phyloP scores from a whole-genome alignment of 2,329 filamentous ascomycete genomes.

The Cladosporium sp. region DNA sequence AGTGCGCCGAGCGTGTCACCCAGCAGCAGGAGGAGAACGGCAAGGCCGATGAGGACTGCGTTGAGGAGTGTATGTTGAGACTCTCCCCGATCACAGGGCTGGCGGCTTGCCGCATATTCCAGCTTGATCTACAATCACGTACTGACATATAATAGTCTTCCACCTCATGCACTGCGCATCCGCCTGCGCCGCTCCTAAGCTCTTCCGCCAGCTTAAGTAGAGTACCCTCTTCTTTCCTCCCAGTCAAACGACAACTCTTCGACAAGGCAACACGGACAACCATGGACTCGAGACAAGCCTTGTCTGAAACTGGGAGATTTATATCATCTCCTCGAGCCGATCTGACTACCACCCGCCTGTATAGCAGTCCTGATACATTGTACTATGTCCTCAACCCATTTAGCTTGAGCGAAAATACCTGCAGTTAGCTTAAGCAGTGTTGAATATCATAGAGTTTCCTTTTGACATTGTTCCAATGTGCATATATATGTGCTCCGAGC shows the following conservation, averaged over 20 bases:
- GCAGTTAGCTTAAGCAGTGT: conserved; percentile 8
- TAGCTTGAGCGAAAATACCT: conserved; percentile 15
- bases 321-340: conserved; percentile 7
- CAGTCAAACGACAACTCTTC: background rate
- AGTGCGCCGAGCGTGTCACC: conserved; percentile 94
- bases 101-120: background rate
- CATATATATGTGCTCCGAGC: background rate
- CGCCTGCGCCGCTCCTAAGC: conserved; percentile 91
- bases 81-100: background rate
- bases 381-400: conserved; percentile 28
- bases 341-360: conserved; percentile 29
- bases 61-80: conserved; percentile 88
- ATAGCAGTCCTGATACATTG: conserved; percentile 38
- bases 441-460: conserved; percentile 16
- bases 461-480: conserved; percentile 2
- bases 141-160: conserved; percentile 69
- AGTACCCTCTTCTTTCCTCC: conserved; percentile 15
- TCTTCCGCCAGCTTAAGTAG: conserved; percentile 91
- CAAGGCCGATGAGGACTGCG: conserved; percentile 88
- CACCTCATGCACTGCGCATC: conserved; percentile 95
- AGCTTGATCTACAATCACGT: background rate
- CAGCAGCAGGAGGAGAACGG: conserved; percentile 67
- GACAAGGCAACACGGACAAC: conserved; percentile 3
- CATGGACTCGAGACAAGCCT: background rate
- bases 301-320: conserved; percentile 5